phyloP scores from a whole-genome alignment of 305 asterid genomes.

The Fraxinus floribunda region DNA sequence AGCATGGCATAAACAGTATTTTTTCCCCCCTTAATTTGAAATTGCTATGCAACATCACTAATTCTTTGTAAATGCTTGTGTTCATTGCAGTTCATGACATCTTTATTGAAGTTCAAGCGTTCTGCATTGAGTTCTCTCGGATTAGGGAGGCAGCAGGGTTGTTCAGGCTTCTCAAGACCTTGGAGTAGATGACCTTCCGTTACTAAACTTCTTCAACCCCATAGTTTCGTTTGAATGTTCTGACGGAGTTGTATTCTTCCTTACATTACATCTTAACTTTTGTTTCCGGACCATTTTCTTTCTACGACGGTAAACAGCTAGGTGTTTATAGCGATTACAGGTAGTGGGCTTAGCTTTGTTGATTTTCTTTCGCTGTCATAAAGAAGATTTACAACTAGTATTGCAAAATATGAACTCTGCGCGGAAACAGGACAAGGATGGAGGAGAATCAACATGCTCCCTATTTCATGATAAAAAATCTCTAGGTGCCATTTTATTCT shows the following conservation, averaged over 20 bases:
- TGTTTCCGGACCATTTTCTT: background rate
- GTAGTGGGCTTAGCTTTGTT: background rate
- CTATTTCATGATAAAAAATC: background rate
- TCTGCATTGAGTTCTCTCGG: slow-evolving; percentile 95
- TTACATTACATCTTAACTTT: background rate
- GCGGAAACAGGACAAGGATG: background rate
- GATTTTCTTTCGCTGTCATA: background rate
- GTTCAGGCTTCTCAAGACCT: slow-evolving; percentile 80
- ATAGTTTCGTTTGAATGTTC: background rate
- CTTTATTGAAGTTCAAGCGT: slow-evolving; percentile 92
- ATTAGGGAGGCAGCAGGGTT: slow-evolving; percentile 91
- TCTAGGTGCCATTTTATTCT: background rate
- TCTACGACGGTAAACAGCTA: background rate
- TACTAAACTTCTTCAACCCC: background rate
- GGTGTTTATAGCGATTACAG: background rate
- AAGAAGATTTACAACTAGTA: background rate
- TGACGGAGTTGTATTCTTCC: slow-evolving; percentile 3
- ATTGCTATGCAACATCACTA: background rate
- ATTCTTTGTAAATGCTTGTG: slow-evolving; percentile 7
- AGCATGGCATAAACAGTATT: background rate
- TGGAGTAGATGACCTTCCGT: slow-evolving; percentile 43
- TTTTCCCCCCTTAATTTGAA: too few relatives aligned
- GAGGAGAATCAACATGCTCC: background rate
- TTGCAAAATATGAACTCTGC: background rate
- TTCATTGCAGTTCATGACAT: slow-evolving; percentile 75